Percentiles rank a stretch among this genome's conserved stretches.
Evolutionary conservation across 2,329 filamentous ascomycete genomes (phyloP).

Genomic region (Talaromyces funiculosus): DNA sequence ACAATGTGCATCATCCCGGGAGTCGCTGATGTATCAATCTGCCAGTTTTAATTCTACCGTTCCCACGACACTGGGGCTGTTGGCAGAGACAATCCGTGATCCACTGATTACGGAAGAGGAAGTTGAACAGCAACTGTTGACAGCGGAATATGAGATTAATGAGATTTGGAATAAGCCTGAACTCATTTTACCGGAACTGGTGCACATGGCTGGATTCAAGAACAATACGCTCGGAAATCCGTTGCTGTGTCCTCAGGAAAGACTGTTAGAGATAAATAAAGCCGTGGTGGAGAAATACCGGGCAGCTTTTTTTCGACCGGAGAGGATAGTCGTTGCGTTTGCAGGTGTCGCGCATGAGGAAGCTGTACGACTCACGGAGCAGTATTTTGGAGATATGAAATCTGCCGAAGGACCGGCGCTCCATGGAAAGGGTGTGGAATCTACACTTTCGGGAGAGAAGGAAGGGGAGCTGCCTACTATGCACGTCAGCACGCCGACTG

Average conservation of each 20-base stretch:
- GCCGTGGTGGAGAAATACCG: constrained; percentile 72
- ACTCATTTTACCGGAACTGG: constrained; percentile 86
- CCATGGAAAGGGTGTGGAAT: constrained; percentile 55
- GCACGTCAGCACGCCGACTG: constrained; percentile 38
- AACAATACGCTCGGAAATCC: constrained; percentile 95
- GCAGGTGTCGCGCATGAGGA: constrained; percentile 79
- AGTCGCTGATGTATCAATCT: constrained; percentile 97
- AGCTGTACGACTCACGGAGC: constrained; percentile 71
- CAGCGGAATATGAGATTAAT: constrained; percentile 88
- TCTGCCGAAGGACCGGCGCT: constrained; percentile 45
- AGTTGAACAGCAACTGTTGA: constrained; percentile 78
- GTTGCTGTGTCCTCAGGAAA: constrained; percentile 80
- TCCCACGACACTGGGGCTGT: constrained; percentile 69
- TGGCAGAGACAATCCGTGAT: constrained; percentile 90
- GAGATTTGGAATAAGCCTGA: constrained; percentile 99
- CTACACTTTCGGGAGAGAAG: constrained; percentile 33
- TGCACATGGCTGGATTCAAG: constrained; percentile 93
- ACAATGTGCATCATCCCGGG: constrained; percentile 89
- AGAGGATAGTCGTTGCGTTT: constrained; percentile 90
- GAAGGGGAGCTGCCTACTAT: constrained; percentile 31
- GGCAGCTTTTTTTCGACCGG: constrained; percentile 76
- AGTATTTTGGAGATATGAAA: constrained; percentile 90
- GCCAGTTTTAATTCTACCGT: constrained; percentile 96
- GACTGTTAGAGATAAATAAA: constrained; percentile 68
- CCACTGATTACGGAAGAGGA: constrained; percentile 81